These are phyloP conservation scores for Nannizziopsis barbatae DNA, from an alignment of 2,329 filamentous ascomycete genomes.

Conservation along the genomic window DNA sequence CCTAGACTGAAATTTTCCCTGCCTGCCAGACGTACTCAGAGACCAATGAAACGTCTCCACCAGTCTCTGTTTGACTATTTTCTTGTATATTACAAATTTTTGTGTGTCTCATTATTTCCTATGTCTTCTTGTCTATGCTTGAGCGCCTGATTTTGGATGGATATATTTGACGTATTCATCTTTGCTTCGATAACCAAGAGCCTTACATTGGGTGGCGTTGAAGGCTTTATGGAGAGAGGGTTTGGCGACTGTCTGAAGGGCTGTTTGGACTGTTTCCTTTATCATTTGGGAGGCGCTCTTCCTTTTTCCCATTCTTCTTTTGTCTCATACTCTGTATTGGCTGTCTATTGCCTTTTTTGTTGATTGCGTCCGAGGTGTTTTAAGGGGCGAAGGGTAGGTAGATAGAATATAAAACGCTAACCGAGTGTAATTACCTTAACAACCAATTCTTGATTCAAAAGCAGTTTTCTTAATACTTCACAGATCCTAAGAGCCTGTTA, in stretches of 20 bases:
- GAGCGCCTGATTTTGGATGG: background rate
- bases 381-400: no score
- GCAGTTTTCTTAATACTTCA: no score
- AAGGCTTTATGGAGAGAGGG: no score
- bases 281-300: background rate
- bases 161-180: background rate
- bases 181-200: background rate
- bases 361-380: background rate
- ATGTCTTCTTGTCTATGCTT: background rate
- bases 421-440: no score
- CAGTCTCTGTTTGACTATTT: background rate
- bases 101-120: background rate
- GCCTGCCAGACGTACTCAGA: background rate
- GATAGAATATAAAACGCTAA: no score
- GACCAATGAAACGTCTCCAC: background rate
- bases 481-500: no score
- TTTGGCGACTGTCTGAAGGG: no score
- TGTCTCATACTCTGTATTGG: background rate
- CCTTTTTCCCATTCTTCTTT: background rate
- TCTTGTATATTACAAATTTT: constrained; percentile 1
- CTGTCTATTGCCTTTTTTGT: background rate
- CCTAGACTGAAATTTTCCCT: background rate
- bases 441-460: no score
- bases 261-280: no score
- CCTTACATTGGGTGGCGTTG: background rate